A percentile compares a stretch with the other conserved stretches of the same genome.
Evolutionary conservation across 495 filamentous ascomycete species (phyloP).

Genomic region (Penicillium cinerascens): DNA sequence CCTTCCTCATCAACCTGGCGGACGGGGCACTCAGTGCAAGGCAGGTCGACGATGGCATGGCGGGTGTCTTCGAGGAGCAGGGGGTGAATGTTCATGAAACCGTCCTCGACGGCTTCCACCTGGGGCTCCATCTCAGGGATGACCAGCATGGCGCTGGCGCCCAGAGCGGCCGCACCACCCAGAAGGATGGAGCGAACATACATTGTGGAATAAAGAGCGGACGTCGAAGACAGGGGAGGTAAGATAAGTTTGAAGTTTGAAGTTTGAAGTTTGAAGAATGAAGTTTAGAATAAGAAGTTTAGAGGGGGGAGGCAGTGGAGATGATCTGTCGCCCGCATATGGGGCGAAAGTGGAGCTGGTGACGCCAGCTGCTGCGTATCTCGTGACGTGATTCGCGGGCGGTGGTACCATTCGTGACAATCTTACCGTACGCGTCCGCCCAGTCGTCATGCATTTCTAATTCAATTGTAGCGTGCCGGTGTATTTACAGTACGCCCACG

Average conservation of each 20-base stretch:
- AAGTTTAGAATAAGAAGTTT: slow-evolving; percentile 1
- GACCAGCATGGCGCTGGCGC: slow-evolving; percentile 47
- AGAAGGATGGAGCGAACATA: slow-evolving; percentile 40
- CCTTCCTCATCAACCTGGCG: slow-evolving; percentile 31
- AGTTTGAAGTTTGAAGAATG: slow-evolving; percentile 1
- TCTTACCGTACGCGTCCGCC: not conserved
- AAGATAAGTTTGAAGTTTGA: slow-evolving; percentile 1
- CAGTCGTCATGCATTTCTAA: too few relatives aligned
- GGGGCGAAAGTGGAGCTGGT: slow-evolving; percentile 26
- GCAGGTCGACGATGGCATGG: slow-evolving; percentile 33
- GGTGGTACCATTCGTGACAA: not conserved
- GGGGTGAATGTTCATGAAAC: slow-evolving; percentile 26
- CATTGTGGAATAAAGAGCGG: slow-evolving; percentile 35
- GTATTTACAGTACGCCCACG: not conserved
- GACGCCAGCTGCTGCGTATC: slow-evolving; percentile 31
- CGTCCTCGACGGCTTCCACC: slow-evolving; percentile 23
- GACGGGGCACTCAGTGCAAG: slow-evolving; percentile 49
- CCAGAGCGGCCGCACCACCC: slow-evolving; percentile 39
- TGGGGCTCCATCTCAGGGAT: slow-evolving; percentile 38
- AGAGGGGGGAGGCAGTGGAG: slow-evolving; percentile 16
- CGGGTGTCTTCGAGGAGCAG: slow-evolving; percentile 28
- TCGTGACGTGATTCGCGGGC: slow-evolving; percentile 13
- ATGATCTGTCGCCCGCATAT: slow-evolving; percentile 12
- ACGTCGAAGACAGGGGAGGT: slow-evolving; percentile 16
- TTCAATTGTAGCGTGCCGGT: slow-evolving; percentile 44